Evolutionary conservation across 129 eudicot species (phyloP), one percentile per base, ranked within the genome.

Genomic region (Chrysanthemum lavandulifolium): DNA sequence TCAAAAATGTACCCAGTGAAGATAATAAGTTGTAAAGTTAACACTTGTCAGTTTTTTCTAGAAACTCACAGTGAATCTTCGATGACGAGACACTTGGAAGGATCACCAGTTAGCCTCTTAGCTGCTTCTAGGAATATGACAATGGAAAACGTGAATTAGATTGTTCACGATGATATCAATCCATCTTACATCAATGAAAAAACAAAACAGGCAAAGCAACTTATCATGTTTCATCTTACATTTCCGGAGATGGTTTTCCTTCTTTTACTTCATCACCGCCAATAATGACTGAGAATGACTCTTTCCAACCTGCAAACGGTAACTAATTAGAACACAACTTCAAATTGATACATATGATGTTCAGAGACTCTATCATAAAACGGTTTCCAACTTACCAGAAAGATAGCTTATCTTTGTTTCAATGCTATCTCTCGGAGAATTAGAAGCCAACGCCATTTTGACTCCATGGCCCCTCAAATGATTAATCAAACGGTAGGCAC

Each of bases 211-310:
- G 8, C 18, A 53, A 31, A 52, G 31, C 43, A 67, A 67, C 63
- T 67, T 6, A 19, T 59, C 25, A 63, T 18, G 75, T 63, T 23
- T 43, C 57, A 50, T 72, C 93, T 88, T 78, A 95, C 99, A 95
- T 95, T 82, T 95, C 97, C 55, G 99, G 99, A 83, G 94, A 86
- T 70, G 99, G 99, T 71, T 95, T 95, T 53, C 86, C 88, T 23
- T 75, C 61, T 73, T 68, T 88, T 33, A 95, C 99, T 86, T 95
- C 97, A 81, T 95, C 96, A 21, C 96, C 96, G 13, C 86, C 94
- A 69, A 95, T 36, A 48, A 95, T 82, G 67, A 76, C 83, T 29
- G 89, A 79, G 73, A 95, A 95, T 16, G 89, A 88, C 76, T 90
- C 94, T 78, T 82, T 95, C 97, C 94, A 95, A 15, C 89, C 97